Evolutionary conservation across 768 basidiomycete species (phyloP), one percentile per base, ranked within the genome.

Genomic region (Amanita molliuscula): DNA sequence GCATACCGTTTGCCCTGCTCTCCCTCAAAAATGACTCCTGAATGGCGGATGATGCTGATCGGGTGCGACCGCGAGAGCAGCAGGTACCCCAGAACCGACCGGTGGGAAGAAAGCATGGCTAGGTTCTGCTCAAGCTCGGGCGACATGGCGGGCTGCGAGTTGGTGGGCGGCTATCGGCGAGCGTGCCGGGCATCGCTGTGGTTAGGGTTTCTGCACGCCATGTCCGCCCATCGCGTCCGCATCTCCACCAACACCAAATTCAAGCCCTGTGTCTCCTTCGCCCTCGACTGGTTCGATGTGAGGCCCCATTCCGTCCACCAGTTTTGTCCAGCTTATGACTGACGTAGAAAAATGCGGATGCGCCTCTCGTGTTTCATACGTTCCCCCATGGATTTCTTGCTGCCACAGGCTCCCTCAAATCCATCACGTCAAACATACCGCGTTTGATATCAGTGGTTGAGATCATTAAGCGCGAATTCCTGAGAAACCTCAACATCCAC

Each of bases 71-170:
- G 75, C 3, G 88, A 84, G 28, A 94, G 71, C 0, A 94, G 76
- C 59, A 95, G 76, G 62, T 93, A 93, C 1, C 92, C 91, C 5
- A 90, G 77, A 3, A 94, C 90, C 16, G 88, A 84, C 15, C 88
- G 77, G 60, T 94, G 87, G 4, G 86, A 76, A 1, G 88, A 83
- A 47, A 95, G 73, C 54, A 84, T 66, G 0, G 81, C 64, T 10
- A 94, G 74, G 0, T 84, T 92, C 55, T 82, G 78, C 62, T 92
- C 90, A 44, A 93, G 78, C 59, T 91, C 89, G n/a, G 86, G 80
- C 10, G 84, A 74, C 66, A 83, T 77, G 31, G n/a, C 15, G 21
- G 15, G 15, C 33, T 26, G 34, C 21, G 33, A 36, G 34, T 31
- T 3, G 20, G 29, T 16, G 46, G 45, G 34, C 8, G 20, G 44